Percentiles rank a stretch among this genome's conserved stretches.
These are phyloP conservation scores for Monosporozyma yasuniensis DNA, from an alignment of 805 yeast genomes.

Conservation along the genomic window DNA sequence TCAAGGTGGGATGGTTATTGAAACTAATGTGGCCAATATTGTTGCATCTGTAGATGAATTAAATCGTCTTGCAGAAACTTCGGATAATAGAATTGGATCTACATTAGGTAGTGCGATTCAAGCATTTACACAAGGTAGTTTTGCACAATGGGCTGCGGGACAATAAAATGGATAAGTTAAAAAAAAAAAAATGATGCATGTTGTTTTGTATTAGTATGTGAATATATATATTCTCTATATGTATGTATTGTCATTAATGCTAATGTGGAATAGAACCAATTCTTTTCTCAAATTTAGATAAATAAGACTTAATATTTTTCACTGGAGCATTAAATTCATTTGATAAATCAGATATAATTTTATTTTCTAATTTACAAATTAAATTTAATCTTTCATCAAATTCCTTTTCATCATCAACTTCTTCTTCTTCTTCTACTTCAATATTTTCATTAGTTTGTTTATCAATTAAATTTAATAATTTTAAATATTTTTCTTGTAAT, in stretches of 20 bases:
- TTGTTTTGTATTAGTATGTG: slow-evolving; percentile 4
- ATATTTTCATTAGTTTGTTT: neutral
- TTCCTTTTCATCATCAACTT: neutral
- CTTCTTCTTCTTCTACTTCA: no score
- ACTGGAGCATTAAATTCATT: slow-evolving; percentile 12
- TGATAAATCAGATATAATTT: slow-evolving; percentile 9
- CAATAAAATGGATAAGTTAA: slow-evolving; percentile 10
- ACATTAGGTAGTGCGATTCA: slow-evolving; percentile 26
- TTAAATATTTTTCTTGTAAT: slow-evolving; percentile 19
- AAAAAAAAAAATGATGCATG: neutral
- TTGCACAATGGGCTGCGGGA: slow-evolving; percentile 30
- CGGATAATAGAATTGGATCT: slow-evolving; percentile 17
- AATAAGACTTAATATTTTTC: slow-evolving; percentile 9
- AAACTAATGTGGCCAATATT: slow-evolving; percentile 72
- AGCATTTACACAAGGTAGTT: slow-evolving; percentile 28
- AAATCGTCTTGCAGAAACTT: slow-evolving; percentile 22
- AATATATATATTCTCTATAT: slow-evolving; percentile 1
- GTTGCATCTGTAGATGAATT: slow-evolving; percentile 69
- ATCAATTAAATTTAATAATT: slow-evolving; percentile 9
- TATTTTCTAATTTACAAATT: slow-evolving; percentile 11
- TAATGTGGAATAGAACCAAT: slow-evolving; percentile 2
- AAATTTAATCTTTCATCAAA: slow-evolving; percentile 1
- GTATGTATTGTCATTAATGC: neutral
- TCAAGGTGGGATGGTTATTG: slow-evolving; percentile 97
- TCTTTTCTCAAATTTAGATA: slow-evolving; percentile 9